Evolutionary conservation across 192 early-diverging fungal genomes (phyloP).

Genomic region (Backusella circina): DNA sequence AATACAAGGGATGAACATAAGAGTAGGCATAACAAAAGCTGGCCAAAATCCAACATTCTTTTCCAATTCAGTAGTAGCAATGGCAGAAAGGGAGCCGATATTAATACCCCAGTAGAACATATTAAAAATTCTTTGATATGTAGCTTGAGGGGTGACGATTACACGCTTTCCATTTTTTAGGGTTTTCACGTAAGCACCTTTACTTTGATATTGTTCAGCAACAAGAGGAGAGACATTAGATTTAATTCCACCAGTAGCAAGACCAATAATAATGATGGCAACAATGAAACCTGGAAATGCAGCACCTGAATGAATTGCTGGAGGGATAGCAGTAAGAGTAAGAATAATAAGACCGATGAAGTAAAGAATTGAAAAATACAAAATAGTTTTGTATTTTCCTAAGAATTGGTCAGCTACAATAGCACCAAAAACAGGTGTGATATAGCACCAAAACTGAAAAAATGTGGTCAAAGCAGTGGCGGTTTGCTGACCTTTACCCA

Average conservation of each 20-base stretch:
- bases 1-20: slow-evolving; percentile 50
- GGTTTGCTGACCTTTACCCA: slow-evolving; percentile 48
- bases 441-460: slow-evolving; percentile 53
- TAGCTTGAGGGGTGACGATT: slow-evolving; percentile 65
- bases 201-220: slow-evolving; percentile 60
- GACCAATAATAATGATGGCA: slow-evolving; percentile 66
- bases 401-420: slow-evolving; percentile 68
- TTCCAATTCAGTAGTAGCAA: slow-evolving; percentile 53
- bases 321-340: slow-evolving; percentile 57
- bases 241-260: slow-evolving; percentile 81
- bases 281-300: slow-evolving; percentile 65
- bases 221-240: slow-evolving; percentile 34
- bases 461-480: slow-evolving; percentile 55
- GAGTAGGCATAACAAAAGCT: slow-evolving; percentile 54
- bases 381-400: slow-evolving; percentile 76
- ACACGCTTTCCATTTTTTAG: slow-evolving; percentile 56
- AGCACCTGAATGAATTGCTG: slow-evolving; percentile 47
- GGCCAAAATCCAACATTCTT: slow-evolving; percentile 59
- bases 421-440: slow-evolving; percentile 54
- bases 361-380: slow-evolving; percentile 61
- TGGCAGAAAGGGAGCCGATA: slow-evolving; percentile 61
- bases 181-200: slow-evolving; percentile 55
- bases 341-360: slow-evolving; percentile 60
- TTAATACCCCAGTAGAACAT: slow-evolving; percentile 85
- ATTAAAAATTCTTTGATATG: slow-evolving; percentile 77